Evolutionary conservation across 352 stramenopile species (phyloP).

Genomic region (Peronospora destructor): DNA sequence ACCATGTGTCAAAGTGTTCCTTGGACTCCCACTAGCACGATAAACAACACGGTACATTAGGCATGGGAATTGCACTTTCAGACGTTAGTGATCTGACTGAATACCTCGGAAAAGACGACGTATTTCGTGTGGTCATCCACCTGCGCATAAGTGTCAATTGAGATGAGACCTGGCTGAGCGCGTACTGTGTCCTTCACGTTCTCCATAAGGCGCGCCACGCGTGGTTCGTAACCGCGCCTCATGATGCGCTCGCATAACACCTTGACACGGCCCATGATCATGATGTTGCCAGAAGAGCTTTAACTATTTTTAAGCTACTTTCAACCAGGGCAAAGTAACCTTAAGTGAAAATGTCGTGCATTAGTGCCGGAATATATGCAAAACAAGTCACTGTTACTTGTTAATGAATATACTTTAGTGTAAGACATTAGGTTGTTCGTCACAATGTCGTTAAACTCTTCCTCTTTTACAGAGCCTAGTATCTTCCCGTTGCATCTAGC

Average conservation of each 20-base stretch:
- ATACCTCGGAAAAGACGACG: slow-evolving; percentile 83
- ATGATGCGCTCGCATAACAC: slow-evolving; percentile 86
- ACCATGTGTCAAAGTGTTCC: slow-evolving; percentile 75
- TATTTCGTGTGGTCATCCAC: slow-evolving; percentile 82
- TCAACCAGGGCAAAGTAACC: not conserved
- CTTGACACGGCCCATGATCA: slow-evolving; percentile 40
- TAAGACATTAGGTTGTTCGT: no score
- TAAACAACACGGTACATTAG: slow-evolving; percentile 1
- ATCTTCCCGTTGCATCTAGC: no score
- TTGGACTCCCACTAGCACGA: slow-evolving; percentile 59
- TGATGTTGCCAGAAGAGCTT: not conserved
- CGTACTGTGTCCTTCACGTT: slow-evolving; percentile 76
- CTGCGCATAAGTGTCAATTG: slow-evolving; percentile 71
- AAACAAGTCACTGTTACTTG: no score
- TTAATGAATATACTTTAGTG: no score
- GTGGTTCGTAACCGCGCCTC: slow-evolving; percentile 80
- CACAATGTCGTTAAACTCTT: no score
- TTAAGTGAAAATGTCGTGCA: not conserved
- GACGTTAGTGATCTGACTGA: not conserved
- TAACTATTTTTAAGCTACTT: slow-evolving; percentile 5
- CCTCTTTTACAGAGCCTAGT: no score
- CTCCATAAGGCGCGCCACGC: slow-evolving; percentile 81
- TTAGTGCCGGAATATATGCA: no score
- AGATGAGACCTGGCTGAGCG: slow-evolving; percentile 63
- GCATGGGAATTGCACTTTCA: no score